Percentiles rank a stretch among this genome's conserved stretches.
Conservation (phyloP, 495 filamentous ascomycete genomes). For the Hypomontagnella submonticulosa region DNA sequence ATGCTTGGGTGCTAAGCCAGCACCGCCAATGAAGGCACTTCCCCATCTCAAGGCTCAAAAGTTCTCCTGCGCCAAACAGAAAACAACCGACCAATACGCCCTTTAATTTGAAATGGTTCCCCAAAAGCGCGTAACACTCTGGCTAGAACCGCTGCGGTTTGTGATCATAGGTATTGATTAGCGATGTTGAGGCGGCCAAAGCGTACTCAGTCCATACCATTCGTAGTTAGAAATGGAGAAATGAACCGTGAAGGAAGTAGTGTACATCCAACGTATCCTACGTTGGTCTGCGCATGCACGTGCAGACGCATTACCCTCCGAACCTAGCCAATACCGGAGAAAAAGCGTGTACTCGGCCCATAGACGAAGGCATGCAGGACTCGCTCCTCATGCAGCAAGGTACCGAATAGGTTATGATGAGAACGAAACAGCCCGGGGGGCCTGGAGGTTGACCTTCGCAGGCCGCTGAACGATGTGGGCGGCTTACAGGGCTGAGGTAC, state of each 20-base stretch:
- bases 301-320: constrained; percentile 37
- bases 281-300: constrained; percentile 34
- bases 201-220: constrained; percentile 18
- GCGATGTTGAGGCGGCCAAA: constrained; percentile 25
- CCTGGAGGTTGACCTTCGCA: constrained; percentile 3
- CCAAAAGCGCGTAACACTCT: constrained; percentile 21
- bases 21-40: constrained; percentile 40
- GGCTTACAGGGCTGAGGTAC: constrained; percentile 15
- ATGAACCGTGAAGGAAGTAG: constrained; percentile 29
- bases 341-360: constrained; percentile 35
- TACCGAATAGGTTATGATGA: constrained; percentile 21
- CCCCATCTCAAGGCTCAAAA: constrained; percentile 33
- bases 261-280: constrained; percentile 35
- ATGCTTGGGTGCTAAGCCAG: constrained; percentile 42
- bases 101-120: constrained; percentile 24
- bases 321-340: constrained; percentile 43
- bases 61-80: constrained; percentile 38
- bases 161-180: constrained; percentile 24
- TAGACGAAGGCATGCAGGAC: constrained; percentile 26
- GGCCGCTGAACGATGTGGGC: constrained; percentile 22
- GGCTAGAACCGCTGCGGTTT: constrained; percentile 20
- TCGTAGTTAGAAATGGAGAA: constrained; percentile 26
- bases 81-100: constrained; percentile 36
- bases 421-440: constrained; percentile 13
- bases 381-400: constrained; percentile 28